Evolutionary conservation across 2,329 filamentous ascomycete genomes (phyloP), one percentile per base, ranked within the genome.

Genomic region (Macrophomina phaseolina): DNA sequence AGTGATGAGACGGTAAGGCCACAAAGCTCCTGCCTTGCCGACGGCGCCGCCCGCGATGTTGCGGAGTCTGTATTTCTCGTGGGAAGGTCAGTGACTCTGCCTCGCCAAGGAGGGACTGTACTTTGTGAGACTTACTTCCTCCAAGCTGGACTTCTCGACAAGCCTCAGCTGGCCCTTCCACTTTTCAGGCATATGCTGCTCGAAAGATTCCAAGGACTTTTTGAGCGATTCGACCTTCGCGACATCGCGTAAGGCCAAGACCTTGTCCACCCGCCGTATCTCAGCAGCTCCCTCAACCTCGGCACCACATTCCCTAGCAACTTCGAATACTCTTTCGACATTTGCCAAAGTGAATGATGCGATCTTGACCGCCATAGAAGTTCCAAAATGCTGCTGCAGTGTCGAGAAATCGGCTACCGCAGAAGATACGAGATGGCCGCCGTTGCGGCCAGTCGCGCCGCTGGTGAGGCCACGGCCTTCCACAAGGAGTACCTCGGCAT

Each of bases 401-500:
- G n/a, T 7, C 4, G 32, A 12, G 12, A 62, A 62, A 6, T 62
- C 58, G 5, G 28, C 40, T 1, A 62, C 45, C 0, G 58, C 58
- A 3, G 58, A 62, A 23, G 45, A 58, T 9, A 62, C 58, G 28
- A 72, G 66, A 38, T 67, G 70, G 2, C 75, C 76, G 7, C 75
- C 74, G 53, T 77, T 77, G 0, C 76, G 71, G 9, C 73, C 75
- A 0, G 75, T 76, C 0, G 75, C 76, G 7, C 75, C 74, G 28
- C 70, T 72, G 40, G 70, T 69, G 8, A 76, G 58, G 2, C 69
- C 69, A 9, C 75, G 69, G 3, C 75, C 75, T 45, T 77, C 75
- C 3, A 76, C 58, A 8, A 86, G 80, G 1, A 83, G 77, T 4
- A 86, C 60, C n/a, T 64, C 69, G 38, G 69, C 66, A 23, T 49